Conservation (phyloP, 228 moss, liverwort and hornwort genomes). For the Sphagnum fallax region DNA sequence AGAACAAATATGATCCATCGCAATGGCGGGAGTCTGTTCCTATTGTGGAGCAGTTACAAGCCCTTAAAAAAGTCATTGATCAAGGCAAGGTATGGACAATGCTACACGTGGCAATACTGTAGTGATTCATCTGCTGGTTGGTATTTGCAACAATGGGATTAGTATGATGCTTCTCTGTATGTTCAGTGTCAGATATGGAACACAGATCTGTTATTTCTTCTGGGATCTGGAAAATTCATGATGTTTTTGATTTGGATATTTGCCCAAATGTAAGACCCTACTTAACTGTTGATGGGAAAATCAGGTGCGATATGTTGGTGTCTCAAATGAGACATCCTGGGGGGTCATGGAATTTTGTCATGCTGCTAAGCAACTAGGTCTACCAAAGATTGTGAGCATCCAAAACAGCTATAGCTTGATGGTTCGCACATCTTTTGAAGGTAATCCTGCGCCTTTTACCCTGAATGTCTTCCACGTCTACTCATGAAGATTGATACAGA, state of each 20-base stretch:
- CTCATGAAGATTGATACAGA: no score
- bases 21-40: constrained; percentile 48
- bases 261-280: no score
- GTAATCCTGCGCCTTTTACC: constrained; percentile 11
- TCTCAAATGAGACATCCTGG: constrained; percentile 90
- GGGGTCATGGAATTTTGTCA: constrained; percentile 85
- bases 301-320: constrained; percentile 84
- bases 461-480: neutral
- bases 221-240: no score
- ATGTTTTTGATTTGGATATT: no score
- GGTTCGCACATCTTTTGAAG: constrained; percentile 50
- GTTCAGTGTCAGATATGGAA: no score
- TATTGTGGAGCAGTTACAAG: constrained; percentile 69
- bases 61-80: constrained; percentile 66
- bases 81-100: constrained; percentile 67
- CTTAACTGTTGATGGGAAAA: neutral
- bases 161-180: no score
- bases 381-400: constrained; percentile 91
- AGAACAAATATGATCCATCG: constrained; percentile 16
- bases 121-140: neutral
- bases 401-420: constrained; percentile 74
- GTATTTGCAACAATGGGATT: no score
- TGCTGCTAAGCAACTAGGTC: constrained; percentile 52
- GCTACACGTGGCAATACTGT: neutral
- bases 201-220: no score